Percentiles rank a stretch among this genome's conserved stretches.
These are phyloP conservation scores for Cetraspora pellucida DNA, from an alignment of 192 early-diverging fungal species.

Conservation along the genomic window DNA sequence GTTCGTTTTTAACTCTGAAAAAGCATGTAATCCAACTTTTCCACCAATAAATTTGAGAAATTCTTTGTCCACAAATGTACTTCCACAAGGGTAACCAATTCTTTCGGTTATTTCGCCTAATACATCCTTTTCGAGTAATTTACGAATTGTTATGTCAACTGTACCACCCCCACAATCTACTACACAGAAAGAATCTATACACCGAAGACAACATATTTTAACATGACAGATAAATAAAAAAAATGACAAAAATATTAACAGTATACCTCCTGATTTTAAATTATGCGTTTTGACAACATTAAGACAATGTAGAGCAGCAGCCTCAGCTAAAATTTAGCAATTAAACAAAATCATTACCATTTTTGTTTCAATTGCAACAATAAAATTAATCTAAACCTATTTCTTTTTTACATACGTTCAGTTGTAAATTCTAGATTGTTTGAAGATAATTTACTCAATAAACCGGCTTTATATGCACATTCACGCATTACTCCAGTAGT, in stretches of 20 bases:
- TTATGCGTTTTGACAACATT: neutral
- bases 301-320: constrained; percentile 23
- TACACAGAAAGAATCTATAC: constrained; percentile 14
- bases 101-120: constrained; percentile 23
- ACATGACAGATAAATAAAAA: neutral
- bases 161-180: constrained; percentile 25
- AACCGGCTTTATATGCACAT: constrained; percentile 10
- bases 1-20: neutral
- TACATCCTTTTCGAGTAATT: neutral
- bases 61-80: constrained; percentile 20
- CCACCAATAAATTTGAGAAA: constrained; percentile 9
- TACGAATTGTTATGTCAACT: constrained; percentile 5
- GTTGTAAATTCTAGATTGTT: constrained; percentile 14
- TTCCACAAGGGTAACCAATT: constrained; percentile 6
- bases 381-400: neutral
- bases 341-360: neutral
- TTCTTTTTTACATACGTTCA: neutral
- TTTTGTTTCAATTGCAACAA: neutral
- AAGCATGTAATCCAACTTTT: constrained; percentile 19
- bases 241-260: too few relatives aligned
- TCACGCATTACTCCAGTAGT: constrained; percentile 7
- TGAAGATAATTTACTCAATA: neutral
- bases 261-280: constrained; percentile 14
- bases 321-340: neutral
- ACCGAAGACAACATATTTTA: neutral